A percentile compares a stretch with the other conserved stretches of the same genome.
These are phyloP conservation scores for Phlebiopsis flavidoalba DNA, from an alignment of 768 basidiomycete genomes.

Conservation along the genomic window DNA sequence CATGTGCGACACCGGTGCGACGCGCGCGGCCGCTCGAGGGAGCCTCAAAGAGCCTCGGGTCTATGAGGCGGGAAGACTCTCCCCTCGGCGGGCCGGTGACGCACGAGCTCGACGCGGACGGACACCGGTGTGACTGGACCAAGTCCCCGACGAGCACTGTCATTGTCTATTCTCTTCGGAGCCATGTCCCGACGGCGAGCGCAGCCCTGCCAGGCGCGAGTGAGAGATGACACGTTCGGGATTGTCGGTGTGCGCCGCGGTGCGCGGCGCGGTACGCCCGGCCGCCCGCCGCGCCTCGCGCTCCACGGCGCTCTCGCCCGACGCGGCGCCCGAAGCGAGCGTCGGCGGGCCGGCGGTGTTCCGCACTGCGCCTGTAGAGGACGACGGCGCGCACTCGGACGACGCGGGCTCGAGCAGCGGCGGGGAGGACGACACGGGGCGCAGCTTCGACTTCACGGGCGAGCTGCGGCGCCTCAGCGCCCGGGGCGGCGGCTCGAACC, in stretches of 20 bases:
- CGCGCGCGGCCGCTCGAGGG: conserved; percentile 45
- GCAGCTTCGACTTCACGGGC: conserved; percentile 81
- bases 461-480: conserved; percentile 63
- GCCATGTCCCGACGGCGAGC: conserved; percentile 31
- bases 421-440: conserved; percentile 64
- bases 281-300: conserved; percentile 37
- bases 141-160: conserved; percentile 80
- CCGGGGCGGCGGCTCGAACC: conserved; percentile 65
- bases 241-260: conserved; percentile 13
- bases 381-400: conserved; percentile 33
- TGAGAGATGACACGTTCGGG: conserved; percentile 36
- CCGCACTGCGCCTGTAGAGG: conserved; percentile 39
- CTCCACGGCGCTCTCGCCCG: conserved; percentile 23
- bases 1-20: conserved; percentile 18
- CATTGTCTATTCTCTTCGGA: conserved; percentile 57
- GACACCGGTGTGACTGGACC: no score
- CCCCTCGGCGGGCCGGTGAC: conserved; percentile 57
- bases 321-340: conserved; percentile 2
- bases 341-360: conserved; percentile 27
- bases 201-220: conserved; percentile 14
- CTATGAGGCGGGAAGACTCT: conserved; percentile 63
- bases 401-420: conserved; percentile 43
- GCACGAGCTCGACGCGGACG: conserved; percentile 43
- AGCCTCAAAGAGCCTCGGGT: conserved; percentile 53
- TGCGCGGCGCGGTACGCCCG: conserved; percentile 36